Conservation (phyloP, 2,329 filamentous ascomycete genomes). For the Aspergillus spinulosporus region DNA sequence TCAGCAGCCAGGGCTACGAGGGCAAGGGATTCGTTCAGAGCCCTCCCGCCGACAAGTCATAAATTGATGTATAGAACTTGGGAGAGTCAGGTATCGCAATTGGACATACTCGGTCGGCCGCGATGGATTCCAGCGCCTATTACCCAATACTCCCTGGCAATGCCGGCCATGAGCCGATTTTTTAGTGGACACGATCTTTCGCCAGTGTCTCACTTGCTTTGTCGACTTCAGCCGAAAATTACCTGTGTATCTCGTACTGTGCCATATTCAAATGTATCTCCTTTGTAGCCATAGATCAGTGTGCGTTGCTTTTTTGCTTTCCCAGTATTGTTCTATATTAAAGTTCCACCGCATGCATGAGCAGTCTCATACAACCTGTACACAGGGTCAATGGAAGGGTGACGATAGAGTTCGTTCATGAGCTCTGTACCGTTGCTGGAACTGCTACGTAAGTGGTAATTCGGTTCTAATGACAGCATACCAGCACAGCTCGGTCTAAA, state of each 20-base stretch:
- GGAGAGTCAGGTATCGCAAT: slow-evolving; percentile 29
- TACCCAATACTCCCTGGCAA: slow-evolving; percentile 17
- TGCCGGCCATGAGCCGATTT: slow-evolving; percentile 19
- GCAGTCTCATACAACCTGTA: not conserved
- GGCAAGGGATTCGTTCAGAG: slow-evolving; percentile 78
- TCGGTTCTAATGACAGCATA: not conserved
- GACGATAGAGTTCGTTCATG: not conserved
- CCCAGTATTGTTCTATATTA: not conserved
- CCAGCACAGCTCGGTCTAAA: not conserved
- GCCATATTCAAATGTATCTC: slow-evolving; percentile 47
- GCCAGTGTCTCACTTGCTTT: slow-evolving; percentile 31
- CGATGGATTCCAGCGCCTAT: slow-evolving; percentile 14
- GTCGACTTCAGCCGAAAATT: slow-evolving; percentile 35
- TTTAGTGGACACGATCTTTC: slow-evolving; percentile 21
- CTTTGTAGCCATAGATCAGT: slow-evolving; percentile 43
- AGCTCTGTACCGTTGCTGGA: not conserved
- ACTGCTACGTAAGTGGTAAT: slow-evolving; percentile 5
- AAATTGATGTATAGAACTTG: slow-evolving; percentile 25
- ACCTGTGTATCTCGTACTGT: slow-evolving; percentile 45
- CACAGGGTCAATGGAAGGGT: not conserved
- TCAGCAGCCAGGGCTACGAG: slow-evolving; percentile 74
- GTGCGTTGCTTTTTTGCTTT: slow-evolving; percentile 19
- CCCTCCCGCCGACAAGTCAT: slow-evolving; percentile 44
- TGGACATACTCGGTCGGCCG: slow-evolving; percentile 20
- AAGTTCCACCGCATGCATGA: not conserved